phyloP scores from a whole-genome alignment of 108 stramenopile species.

The Heterococcus sp. region DNA sequence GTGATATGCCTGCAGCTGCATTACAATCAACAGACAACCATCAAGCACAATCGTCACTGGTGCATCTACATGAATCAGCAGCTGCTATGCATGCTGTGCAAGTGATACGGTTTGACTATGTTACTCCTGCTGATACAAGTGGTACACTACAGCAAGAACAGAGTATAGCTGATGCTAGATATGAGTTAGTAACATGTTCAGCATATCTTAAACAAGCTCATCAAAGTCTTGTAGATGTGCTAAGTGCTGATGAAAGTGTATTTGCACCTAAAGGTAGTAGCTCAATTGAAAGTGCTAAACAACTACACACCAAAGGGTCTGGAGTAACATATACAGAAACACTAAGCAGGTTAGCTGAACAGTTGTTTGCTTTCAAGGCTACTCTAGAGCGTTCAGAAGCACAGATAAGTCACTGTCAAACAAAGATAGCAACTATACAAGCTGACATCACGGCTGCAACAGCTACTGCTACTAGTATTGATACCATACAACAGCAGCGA shows the following conservation, averaged over 20 bases:
- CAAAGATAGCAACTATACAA: not conserved
- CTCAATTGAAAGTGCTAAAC: too few species aligned
- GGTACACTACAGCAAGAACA: not conserved
- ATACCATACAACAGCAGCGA: too few species aligned
- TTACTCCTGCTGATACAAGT: not conserved
- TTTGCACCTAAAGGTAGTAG: too few species aligned
- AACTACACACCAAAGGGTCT: too few species aligned
- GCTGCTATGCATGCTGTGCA: not conserved
- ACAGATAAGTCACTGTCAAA: not conserved
- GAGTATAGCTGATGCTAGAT: not conserved
- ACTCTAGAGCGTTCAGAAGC: not conserved
- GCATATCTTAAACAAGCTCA: not conserved
- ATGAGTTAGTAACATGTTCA: not conserved
- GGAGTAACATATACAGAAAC: not conserved
- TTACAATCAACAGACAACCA: not conserved
- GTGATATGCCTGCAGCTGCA: not conserved
- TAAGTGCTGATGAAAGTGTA: not conserved
- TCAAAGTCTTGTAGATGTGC: not conserved
- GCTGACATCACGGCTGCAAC: too few species aligned
- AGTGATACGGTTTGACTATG: not conserved
- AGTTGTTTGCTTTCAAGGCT: not conserved
- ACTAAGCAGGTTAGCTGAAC: not conserved
- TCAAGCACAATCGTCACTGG: too few species aligned
- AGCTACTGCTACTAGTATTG: too few species aligned
- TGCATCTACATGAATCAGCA: too few species aligned